Conservation (phyloP, 805 yeast genomes). For the Wickerhamomyces ciferrii region DNA sequence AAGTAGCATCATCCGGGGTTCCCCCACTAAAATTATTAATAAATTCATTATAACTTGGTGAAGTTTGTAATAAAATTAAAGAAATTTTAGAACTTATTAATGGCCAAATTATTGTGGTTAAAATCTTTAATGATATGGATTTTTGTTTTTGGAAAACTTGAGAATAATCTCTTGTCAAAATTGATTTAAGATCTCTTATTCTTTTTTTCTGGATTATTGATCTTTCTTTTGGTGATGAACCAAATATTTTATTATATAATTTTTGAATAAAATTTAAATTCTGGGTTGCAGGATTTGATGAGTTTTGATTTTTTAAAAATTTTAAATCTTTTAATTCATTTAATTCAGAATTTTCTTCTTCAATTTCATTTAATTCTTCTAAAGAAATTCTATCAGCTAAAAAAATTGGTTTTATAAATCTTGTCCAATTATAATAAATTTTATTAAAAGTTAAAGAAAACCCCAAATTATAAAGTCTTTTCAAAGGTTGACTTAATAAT, state of each 20-base stretch:
- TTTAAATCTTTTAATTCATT: background rate
- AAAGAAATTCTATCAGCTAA: slow-evolving; percentile 26
- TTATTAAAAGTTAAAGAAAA: slow-evolving; percentile 24
- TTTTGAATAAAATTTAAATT: background rate
- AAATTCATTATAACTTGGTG: too few relatives aligned
- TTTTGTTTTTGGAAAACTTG: slow-evolving; percentile 16
- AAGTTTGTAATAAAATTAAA: too few relatives aligned
- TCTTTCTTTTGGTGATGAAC: slow-evolving; percentile 1
- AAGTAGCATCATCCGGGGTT: slow-evolving; percentile 33
- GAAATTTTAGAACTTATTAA: slow-evolving; percentile 21
- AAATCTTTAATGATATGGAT: slow-evolving; percentile 11
- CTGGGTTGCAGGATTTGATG: slow-evolving; percentile 4
- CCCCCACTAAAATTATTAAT: too few relatives aligned
- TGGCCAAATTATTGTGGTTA: slow-evolving; percentile 30
- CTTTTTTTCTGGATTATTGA: slow-evolving; percentile 7
- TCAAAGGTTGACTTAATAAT: slow-evolving; percentile 7
- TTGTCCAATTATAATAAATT: slow-evolving; percentile 29
- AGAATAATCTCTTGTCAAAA: slow-evolving; percentile 25
- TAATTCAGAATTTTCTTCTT: slow-evolving; percentile 22
- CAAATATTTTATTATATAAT: background rate
- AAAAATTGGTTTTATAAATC: slow-evolving; percentile 27
- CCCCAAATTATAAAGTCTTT: slow-evolving; percentile 10
- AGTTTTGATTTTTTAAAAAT: background rate
- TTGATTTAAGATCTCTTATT: slow-evolving; percentile 21
- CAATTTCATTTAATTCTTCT: slow-evolving; percentile 26